Percentiles rank a stretch among this genome's conserved stretches.
phyloP scores from a whole-genome alignment of 2,329 filamentous ascomycete species.

The Dothistroma septosporum region DNA sequence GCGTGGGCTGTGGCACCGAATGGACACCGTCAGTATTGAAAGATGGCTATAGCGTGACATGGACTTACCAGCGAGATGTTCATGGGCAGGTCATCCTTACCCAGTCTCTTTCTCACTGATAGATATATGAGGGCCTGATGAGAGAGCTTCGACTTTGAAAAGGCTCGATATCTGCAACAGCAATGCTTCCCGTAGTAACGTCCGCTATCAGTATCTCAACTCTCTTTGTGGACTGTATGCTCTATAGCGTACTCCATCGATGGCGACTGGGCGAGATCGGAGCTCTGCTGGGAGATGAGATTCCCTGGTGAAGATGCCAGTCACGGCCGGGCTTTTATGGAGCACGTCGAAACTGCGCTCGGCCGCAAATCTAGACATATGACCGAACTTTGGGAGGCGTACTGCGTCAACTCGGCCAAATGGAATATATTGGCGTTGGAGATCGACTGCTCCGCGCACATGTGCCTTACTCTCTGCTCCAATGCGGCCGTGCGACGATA shows the following conservation, averaged over 20 bases:
- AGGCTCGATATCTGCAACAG: not conserved
- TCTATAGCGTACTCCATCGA: not conserved
- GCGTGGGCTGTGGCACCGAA: not conserved
- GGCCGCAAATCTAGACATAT: too few relatives aligned
- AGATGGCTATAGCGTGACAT: too few relatives aligned
- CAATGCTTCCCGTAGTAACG: not conserved
- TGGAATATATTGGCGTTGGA: too few relatives aligned
- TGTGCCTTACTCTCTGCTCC: too few relatives aligned
- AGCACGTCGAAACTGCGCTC: not conserved
- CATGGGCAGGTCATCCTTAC: conserved; percentile 2
- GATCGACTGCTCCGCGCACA: too few relatives aligned
- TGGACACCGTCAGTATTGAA: too few relatives aligned
- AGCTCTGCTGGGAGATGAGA: not conserved
- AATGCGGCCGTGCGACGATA: not conserved
- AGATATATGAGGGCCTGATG: not conserved
- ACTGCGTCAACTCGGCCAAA: too few relatives aligned
- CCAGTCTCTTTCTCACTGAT: conserved; percentile 1
- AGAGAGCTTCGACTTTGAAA: not conserved
- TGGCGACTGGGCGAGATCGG: not conserved
- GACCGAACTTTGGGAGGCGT: not conserved
- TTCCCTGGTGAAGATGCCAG: not conserved
- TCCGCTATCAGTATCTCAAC: not conserved
- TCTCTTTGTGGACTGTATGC: not conserved
- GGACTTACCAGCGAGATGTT: not conserved
- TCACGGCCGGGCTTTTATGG: not conserved